Evolutionary conservation across 2,329 filamentous ascomycete species (phyloP), one percentile per base, ranked within the genome.

Genomic region (Fusarium buharicum): DNA sequence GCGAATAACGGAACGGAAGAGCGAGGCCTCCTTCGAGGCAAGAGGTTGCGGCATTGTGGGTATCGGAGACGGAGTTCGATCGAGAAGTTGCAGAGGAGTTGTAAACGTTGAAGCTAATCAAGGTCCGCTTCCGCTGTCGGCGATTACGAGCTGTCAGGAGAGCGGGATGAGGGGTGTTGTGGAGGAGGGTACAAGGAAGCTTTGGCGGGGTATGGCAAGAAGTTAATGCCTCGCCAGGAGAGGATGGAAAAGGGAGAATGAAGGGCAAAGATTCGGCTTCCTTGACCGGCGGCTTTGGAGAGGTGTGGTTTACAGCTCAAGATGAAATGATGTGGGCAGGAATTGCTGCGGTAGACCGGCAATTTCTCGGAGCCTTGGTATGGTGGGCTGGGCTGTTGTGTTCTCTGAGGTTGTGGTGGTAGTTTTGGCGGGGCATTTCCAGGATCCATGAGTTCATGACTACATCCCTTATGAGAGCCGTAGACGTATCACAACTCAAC

Each of bases 1-100:
- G 76, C 94, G 93, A 73, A 99, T 92, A 66, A 99, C 89, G 75
- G 93, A 92, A 64, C 93, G 90, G 79, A 99, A 99, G 81, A 97
- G 89, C 76, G 93, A 89, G 71, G 88, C 88, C 84, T 99, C 95
- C 81, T 98, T 98, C 73, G 92, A 88, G 73, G 84, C 87, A 60
- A 93, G 82, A 73, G 84, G 84, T 78, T 92, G 89, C 68, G 89
- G 87, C 89, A 91, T 91, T 67, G 74, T 76, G 62, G 40, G 49
- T 41, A 20, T 36, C 18, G 44, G n/a, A 40, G 30, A 20, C 13
- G 30, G 27, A 11, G 39, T 39, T 40, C 38, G 47, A 22, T 43
- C 40, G 31, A 18, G 17, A 17, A 27, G 28, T 5, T n/a, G 27
- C 39, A 43, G 16, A 24, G 40, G 18, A 48, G 22, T 36, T 27